Base-by-base conservation (phyloP, 768 basidiomycete species). In the Lactifluus volemus region DNA sequence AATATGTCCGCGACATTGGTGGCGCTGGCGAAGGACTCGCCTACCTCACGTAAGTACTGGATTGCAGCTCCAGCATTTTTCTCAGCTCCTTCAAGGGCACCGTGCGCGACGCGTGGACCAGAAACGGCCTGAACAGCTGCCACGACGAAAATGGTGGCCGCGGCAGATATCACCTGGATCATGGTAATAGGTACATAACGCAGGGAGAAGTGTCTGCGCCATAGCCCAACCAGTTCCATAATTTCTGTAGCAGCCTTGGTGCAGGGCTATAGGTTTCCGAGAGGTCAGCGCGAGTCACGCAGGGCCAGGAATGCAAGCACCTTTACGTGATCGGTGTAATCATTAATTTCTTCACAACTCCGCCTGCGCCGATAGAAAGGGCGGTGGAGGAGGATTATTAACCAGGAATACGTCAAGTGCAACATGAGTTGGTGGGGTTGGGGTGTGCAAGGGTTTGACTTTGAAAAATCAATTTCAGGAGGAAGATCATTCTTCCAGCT, bases 81-180 rank as follows among this genome's bases (percentile, higher is more conserved):
- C n/a, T 59, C 60, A 5, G 65, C 55, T 0, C 11, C 25, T n/a
- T 55, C 54, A 29, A 65, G 57, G 8, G 56, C 59, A 21, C 32
- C 19, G 32, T 42, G 42, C 1, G 65, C 65, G 34, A 66, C 34
- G 25, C 65, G 64, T 9, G 63, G 50, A 30, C 65, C 65, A 7
- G 65, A 58, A 9, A 59, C 59, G 15, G 65, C 65, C 17, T 66
- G 65, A 34, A 66, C 59, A n/a, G 65, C 65, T 17, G 60, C 58
- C 5, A 66, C 60, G n/a, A 66, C 63, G 41, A 66, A 66, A n/a
- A 66, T 65, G 29, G 63, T 66, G 53, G 64, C 65, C 3, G 65
- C 65, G 8, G 65, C 65, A 25, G 65, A 66, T 32, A 66, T 7
- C 19, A 65, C 65, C 34, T 66, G 65, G 29, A 66, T 66, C 55